A percentile compares a stretch with the other conserved stretches of the same genome.
Conservation (phyloP, 139 green algal genomes). For the Micractinium sp. region DNA sequence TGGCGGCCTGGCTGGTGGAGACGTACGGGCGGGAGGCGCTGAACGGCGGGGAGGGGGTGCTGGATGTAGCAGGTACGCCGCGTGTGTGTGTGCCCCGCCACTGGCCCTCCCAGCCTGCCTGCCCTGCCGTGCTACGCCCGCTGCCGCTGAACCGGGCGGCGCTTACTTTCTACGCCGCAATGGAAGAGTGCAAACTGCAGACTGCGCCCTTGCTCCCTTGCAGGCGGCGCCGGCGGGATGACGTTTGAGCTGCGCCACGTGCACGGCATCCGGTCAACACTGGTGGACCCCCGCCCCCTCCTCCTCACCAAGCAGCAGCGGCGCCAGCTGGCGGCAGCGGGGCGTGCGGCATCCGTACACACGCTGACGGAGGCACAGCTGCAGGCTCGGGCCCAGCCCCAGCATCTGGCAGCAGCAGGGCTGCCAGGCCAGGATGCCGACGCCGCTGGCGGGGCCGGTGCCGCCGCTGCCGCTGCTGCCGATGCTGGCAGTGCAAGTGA, state of each 20-base stretch:
- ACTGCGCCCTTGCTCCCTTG: background rate
- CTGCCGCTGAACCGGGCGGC: no score
- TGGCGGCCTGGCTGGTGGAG: conserved; percentile 63
- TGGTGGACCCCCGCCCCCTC: conserved; percentile 70
- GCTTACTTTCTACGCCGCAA: no score
- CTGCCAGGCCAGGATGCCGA: background rate
- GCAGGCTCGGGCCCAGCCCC: conserved; percentile 1
- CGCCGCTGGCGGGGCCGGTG: no score
- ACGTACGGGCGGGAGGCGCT: conserved; percentile 59
- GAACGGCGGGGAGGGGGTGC: conserved; percentile 59
- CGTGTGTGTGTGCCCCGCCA: background rate
- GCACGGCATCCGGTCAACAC: conserved; percentile 56
- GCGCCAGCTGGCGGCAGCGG: conserved; percentile 27
- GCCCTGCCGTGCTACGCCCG: background rate
- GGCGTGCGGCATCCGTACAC: conserved; percentile 16
- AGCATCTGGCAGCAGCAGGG: background rate
- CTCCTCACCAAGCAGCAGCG: conserved; percentile 55
- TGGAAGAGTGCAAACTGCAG: conserved; percentile 22
- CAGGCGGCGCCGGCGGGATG: conserved; percentile 62
- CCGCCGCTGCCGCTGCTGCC: no score
- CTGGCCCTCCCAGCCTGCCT: background rate
- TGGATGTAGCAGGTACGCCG: conserved; percentile 73
- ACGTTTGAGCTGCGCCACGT: conserved; percentile 64
- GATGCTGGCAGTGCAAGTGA: background rate
- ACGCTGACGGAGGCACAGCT: background rate